These are phyloP conservation scores for Colletotrichum sp. DNA, from an alignment of 2,329 filamentous ascomycete species.

Conservation along the genomic window DNA sequence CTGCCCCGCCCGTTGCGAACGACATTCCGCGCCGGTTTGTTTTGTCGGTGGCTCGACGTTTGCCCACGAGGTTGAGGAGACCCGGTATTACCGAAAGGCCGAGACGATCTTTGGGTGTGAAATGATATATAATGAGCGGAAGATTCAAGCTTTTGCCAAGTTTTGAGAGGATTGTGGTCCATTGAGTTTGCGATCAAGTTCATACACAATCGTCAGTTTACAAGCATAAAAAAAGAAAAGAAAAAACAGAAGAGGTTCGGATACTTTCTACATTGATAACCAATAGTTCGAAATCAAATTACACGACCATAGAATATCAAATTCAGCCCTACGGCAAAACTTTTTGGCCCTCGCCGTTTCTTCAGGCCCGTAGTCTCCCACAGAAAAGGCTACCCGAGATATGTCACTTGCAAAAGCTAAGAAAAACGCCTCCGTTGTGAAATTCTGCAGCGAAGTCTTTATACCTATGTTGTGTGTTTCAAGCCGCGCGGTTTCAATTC, in stretches of 20 bases:
- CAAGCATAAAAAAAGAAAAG: not conserved
- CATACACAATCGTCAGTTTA: not conserved
- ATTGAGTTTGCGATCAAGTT: not conserved
- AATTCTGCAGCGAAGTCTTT: no score
- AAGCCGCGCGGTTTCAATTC: no score
- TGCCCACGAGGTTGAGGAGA: not conserved
- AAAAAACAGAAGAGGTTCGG: not conserved
- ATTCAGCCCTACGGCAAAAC: not conserved
- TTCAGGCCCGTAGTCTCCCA: not conserved
- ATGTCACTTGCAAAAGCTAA: not conserved
- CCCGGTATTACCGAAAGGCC: not conserved
- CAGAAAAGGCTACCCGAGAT: not conserved
- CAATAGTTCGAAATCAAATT: not conserved
- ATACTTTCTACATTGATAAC: fast-evolving
- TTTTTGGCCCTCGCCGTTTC: not conserved
- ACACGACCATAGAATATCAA: not conserved
- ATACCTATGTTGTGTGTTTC: fast-evolving
- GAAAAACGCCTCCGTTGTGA: not conserved
- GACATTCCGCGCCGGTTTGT: not conserved
- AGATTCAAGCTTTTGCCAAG: not conserved
- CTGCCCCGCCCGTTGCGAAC: not conserved
- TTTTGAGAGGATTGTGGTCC: not conserved
- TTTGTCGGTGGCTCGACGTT: not conserved
- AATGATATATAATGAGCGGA: not conserved
- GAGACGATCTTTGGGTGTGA: not conserved